Conservation (phyloP, 495 filamentous ascomycete species). For the Tuber microsphaerosporum region DNA sequence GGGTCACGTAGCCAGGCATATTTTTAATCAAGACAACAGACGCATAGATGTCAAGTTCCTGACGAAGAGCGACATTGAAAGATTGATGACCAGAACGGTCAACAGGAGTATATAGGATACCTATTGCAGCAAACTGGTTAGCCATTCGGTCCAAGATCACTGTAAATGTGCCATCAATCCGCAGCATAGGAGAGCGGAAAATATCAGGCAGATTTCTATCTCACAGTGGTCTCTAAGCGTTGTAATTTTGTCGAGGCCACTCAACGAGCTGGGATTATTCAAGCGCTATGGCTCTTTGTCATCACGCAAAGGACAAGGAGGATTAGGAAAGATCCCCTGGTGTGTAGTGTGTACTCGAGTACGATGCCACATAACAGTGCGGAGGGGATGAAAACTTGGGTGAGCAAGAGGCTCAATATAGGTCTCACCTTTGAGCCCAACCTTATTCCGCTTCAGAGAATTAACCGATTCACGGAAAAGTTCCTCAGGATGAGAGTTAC, state of each 20-base stretch:
- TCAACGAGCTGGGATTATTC: slow-evolving; percentile 33
- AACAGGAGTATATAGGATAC: slow-evolving; percentile 92
- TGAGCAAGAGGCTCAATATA: slow-evolving; percentile 4
- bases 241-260: slow-evolving; percentile 21
- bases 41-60: slow-evolving; percentile 99
- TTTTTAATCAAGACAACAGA: slow-evolving; percentile 98
- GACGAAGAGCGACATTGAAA: slow-evolving; percentile 97
- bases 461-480: slow-evolving; percentile 90
- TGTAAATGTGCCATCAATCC: neutral
- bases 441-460: slow-evolving; percentile 94
- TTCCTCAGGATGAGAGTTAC: slow-evolving; percentile 82
- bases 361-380: neutral
- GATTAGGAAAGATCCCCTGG: neutral
- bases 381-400: neutral
- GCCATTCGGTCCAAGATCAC: neutral
- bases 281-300: slow-evolving; percentile 32
- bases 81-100: slow-evolving; percentile 96
- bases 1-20: slow-evolving; percentile 94
- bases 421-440: slow-evolving; percentile 73
- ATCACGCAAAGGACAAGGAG: slow-evolving; percentile 18
- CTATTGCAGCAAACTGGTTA: slow-evolving; percentile 39
- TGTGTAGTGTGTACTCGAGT: no score
- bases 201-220: slow-evolving; percentile 22
- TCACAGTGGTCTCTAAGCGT: slow-evolving; percentile 29
- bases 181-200: slow-evolving; percentile 10